phyloP scores from a whole-genome alignment of 2,329 filamentous ascomycete species.

The Colletotrichum scovillei region DNA sequence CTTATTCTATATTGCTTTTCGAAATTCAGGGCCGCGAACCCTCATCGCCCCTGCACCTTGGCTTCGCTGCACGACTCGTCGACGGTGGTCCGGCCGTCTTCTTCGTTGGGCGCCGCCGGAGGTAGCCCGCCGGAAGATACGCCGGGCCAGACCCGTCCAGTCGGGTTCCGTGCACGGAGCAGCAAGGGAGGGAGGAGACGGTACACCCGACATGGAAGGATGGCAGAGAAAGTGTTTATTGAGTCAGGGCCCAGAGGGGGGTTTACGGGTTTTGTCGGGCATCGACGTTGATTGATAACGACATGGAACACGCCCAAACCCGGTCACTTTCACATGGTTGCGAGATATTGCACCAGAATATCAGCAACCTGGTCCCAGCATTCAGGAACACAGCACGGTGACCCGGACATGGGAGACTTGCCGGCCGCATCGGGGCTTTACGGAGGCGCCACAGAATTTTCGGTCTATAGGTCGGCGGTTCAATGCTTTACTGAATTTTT shows the following conservation, averaged over 20 bases:
- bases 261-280: neutral
- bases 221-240: neutral
- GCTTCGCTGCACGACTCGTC: neutral
- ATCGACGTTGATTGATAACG: neutral
- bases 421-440: conserved; percentile 3
- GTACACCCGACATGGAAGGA: neutral
- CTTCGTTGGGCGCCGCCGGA: neutral
- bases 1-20: neutral
- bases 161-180: neutral
- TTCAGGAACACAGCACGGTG: neutral
- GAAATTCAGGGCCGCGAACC: neutral
- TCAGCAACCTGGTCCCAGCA: neutral
- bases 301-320: neutral
- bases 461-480: conserved; percentile 3
- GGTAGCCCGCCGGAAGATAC: neutral
- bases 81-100: neutral
- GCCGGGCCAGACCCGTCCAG: neutral
- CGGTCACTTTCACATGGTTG: neutral
- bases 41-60: neutral
- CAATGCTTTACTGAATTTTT: neutral
- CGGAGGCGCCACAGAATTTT: neutral
- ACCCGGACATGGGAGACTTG: neutral
- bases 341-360: neutral
- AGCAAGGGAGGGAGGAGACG: neutral
- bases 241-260: neutral